Conservation (phyloP, 2,329 filamentous ascomycete species). For the Leptosphaerulina australis region DNA sequence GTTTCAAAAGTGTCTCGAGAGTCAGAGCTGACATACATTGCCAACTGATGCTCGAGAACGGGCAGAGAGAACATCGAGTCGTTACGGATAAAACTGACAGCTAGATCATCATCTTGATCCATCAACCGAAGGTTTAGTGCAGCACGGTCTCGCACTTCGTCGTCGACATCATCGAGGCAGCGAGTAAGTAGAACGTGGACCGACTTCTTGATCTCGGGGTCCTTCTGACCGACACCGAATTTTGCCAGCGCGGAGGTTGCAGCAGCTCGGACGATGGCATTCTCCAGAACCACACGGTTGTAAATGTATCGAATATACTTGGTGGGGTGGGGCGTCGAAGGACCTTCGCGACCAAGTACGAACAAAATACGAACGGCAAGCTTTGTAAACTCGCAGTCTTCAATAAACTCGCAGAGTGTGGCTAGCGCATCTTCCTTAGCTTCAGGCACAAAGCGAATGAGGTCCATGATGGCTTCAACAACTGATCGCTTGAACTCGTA, state of each 20-base stretch:
- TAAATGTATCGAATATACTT: slow-evolving; percentile 99
- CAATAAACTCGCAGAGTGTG: slow-evolving; percentile 97
- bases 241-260: slow-evolving; percentile 96
- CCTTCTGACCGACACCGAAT: slow-evolving; percentile 93
- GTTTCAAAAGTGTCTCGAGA: slow-evolving; percentile 82
- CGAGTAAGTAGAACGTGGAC: slow-evolving; percentile 89
- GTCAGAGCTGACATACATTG: slow-evolving; percentile 94
- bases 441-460: slow-evolving; percentile 98
- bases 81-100: slow-evolving; percentile 89
- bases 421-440: slow-evolving; percentile 81
- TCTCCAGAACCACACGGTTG: slow-evolving; percentile 96
- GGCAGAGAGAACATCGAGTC: slow-evolving; percentile 95
- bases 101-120: slow-evolving; percentile 85
- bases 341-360: slow-evolving; percentile 90
- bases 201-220: slow-evolving; percentile 94
- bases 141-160: slow-evolving; percentile 95
- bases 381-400: slow-evolving; percentile 99
- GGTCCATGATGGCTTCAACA: slow-evolving; percentile 98
- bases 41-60: slow-evolving; percentile 94
- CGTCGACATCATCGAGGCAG: slow-evolving; percentile 95
- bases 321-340: slow-evolving; percentile 91
- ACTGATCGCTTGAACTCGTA: slow-evolving; percentile 98
- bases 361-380: slow-evolving; percentile 94
- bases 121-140: slow-evolving; percentile 91
- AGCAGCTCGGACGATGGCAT: slow-evolving; percentile 91